Conservation (phyloP, 169 alveolate species). For the Hammondia hammondi region DNA sequence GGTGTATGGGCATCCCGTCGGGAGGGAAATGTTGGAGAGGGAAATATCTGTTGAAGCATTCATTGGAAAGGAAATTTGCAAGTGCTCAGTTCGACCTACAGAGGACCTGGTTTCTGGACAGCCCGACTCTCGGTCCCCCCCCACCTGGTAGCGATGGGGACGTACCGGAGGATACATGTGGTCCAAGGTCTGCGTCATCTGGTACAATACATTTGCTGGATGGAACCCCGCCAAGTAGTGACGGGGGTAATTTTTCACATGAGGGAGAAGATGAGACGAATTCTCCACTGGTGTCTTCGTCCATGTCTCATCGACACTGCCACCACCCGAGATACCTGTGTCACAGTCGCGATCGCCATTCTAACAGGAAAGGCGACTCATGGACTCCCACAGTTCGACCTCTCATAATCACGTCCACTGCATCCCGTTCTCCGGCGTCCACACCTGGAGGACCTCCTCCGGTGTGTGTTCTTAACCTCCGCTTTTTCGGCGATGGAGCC, state of each 20-base stretch:
- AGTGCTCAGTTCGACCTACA: conserved; percentile 5
- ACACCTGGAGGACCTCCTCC: neutral
- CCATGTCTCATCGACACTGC: neutral
- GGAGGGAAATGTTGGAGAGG: conserved; percentile 25
- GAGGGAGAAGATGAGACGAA: neutral
- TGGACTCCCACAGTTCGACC: neutral
- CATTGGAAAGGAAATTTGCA: conserved; percentile 13
- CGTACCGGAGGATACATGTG: neutral
- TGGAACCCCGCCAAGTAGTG: neutral
- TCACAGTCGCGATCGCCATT: neutral
- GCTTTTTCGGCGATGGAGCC: conserved; percentile 2
- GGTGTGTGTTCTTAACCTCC: neutral
- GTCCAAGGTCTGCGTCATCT: too few relatives aligned
- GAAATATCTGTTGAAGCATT: neutral
- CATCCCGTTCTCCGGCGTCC: neutral
- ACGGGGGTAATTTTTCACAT: neutral
- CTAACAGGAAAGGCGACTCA: neutral
- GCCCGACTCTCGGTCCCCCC: neutral
- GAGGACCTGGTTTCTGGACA: conserved; percentile 3
- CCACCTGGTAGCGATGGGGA: neutral
- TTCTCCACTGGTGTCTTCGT: neutral
- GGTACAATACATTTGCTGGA: too few relatives aligned
- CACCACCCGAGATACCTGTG: neutral
- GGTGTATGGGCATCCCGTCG: neutral
- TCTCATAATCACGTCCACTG: neutral